phyloP scores from a whole-genome alignment of 1,139 yeast species.

The Hansenula lynferdii region DNA sequence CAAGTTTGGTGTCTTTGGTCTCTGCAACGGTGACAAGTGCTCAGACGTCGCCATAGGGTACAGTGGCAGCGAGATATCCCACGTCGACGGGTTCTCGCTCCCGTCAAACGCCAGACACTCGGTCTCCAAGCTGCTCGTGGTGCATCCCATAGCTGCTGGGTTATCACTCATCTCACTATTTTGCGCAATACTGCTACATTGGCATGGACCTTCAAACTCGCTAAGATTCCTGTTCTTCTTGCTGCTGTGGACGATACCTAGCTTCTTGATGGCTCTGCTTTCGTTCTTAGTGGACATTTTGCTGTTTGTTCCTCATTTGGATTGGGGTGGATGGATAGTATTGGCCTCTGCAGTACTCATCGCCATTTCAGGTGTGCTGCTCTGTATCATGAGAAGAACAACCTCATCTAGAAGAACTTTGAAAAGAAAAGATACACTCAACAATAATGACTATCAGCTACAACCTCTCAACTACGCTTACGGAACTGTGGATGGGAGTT shows the following conservation, averaged over 20 bases:
- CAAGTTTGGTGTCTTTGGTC: slow-evolving; percentile 85
- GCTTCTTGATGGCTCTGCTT: slow-evolving; percentile 48
- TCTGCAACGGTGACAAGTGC: slow-evolving; percentile 52
- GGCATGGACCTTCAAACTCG: slow-evolving; percentile 30
- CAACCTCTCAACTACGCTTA: slow-evolving; percentile 29
- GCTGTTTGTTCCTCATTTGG: slow-evolving; percentile 56
- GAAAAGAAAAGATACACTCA: slow-evolving; percentile 18
- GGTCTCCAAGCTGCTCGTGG: slow-evolving; percentile 66
- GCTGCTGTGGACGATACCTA: slow-evolving; percentile 33
- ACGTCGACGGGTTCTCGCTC: slow-evolving; percentile 39
- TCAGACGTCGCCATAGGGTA: slow-evolving; percentile 49
- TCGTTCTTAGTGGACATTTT: slow-evolving; percentile 50
- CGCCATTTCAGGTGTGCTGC: slow-evolving; percentile 26
- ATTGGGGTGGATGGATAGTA: slow-evolving; percentile 68
- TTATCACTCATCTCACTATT: slow-evolving; percentile 51
- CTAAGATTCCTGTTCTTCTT: slow-evolving; percentile 28
- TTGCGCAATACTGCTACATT: slow-evolving; percentile 33
- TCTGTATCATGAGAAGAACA: slow-evolving; percentile 48
- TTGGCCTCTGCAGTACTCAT: slow-evolving; percentile 60
- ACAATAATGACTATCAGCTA: slow-evolving; percentile 25
- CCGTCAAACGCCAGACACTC: slow-evolving; percentile 56
- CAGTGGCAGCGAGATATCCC: slow-evolving; percentile 24
- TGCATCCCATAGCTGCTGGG: slow-evolving; percentile 82
- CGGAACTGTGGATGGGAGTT: slow-evolving; percentile 31
- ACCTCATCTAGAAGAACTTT: slow-evolving; percentile 41